A percentile compares a stretch with the other conserved stretches of the same genome.
These are phyloP conservation scores for Paraurostyla sp. DNA, from an alignment of 73 alveolate genomes.

Conservation along the genomic window DNA sequence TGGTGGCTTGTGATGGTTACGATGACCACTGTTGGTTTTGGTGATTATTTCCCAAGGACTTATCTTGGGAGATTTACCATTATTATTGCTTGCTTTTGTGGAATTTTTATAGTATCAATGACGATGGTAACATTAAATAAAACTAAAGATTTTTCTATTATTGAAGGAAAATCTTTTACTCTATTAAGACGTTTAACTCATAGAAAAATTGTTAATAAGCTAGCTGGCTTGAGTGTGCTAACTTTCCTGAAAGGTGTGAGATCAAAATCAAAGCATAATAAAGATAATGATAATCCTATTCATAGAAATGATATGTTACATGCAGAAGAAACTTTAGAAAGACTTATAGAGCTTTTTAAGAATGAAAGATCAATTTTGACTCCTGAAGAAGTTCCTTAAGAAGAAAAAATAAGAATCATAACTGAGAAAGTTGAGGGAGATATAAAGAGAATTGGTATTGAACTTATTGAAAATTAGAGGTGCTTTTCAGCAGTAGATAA, in stretches of 20 bases:
- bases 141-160: constrained; percentile 32
- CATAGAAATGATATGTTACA: neutral
- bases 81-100: constrained; percentile 94
- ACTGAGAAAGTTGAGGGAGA: constrained; percentile 43
- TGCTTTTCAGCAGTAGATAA: neutral
- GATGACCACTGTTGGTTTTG: constrained; percentile 97
- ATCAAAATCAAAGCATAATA: neutral
- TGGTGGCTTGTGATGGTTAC: constrained; percentile 79
- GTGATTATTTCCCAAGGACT: constrained; percentile 97
- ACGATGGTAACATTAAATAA: constrained; percentile 92
- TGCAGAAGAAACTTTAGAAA: constrained; percentile 28
- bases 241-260: neutral
- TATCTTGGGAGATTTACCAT: constrained; percentile 94
- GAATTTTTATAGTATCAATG: constrained; percentile 93
- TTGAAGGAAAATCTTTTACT: constrained; percentile 27
- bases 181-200: constrained; percentile 8
- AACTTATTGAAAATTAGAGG: neutral
- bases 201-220: constrained; percentile 19
- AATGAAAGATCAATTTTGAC: neutral
- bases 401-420: constrained; percentile 27
- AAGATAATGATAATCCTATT: constrained; percentile 40
- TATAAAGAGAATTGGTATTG: neutral
- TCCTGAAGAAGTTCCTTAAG: constrained; percentile 48
- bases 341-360: constrained; percentile 18
- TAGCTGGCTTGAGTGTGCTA: constrained; percentile 34